Evolutionary conservation across 108 stramenopile species (phyloP).

Genomic region (Thalassiosira profunda): DNA sequence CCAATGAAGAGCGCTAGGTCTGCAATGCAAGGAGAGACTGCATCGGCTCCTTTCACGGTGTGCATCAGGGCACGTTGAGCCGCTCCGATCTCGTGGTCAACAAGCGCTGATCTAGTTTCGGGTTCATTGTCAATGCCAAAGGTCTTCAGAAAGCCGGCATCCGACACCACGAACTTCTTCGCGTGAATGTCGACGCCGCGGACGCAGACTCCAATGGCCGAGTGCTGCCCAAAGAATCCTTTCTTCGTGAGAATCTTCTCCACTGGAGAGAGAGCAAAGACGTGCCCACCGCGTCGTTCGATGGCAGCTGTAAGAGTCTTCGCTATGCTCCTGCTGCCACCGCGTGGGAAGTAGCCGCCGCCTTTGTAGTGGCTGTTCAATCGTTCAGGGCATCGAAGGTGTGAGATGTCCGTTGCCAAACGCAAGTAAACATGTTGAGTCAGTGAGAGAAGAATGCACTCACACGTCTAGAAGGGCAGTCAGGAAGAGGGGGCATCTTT

Average conservation of each 20-base stretch:
- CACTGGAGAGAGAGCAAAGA: constrained; percentile 29
- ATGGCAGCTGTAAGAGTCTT: constrained; percentile 20
- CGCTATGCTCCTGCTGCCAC: constrained; percentile 29
- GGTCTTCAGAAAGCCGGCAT: constrained; percentile 21
- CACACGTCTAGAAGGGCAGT: constrained; percentile 25
- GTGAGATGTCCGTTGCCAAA: not conserved
- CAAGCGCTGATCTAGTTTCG: not conserved
- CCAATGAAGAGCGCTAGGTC: constrained; percentile 30
- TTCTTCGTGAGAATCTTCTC: constrained; percentile 21
- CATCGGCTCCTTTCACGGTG: constrained; percentile 2
- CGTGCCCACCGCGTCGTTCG: constrained; percentile 25
- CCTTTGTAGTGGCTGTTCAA: constrained; percentile 19
- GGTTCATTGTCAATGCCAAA: constrained; percentile 15
- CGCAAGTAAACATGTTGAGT: not conserved
- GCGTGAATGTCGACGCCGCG: constrained; percentile 23
- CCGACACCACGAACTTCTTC: constrained; percentile 24
- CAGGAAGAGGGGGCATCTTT: constrained; percentile 23
- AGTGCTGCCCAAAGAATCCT: not conserved
- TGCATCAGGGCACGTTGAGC: constrained; percentile 14
- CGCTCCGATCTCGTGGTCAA: constrained; percentile 7
- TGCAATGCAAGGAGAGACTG: constrained; percentile 12
- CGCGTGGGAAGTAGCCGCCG: constrained; percentile 30
- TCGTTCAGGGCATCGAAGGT: too few relatives aligned
- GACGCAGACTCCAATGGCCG: constrained; percentile 27
- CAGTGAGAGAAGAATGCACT: not conserved